Percentiles rank a stretch among this genome's conserved stretches.
Evolutionary conservation across 305 asterid species (phyloP).

Genomic region (Withania somnifera): DNA sequence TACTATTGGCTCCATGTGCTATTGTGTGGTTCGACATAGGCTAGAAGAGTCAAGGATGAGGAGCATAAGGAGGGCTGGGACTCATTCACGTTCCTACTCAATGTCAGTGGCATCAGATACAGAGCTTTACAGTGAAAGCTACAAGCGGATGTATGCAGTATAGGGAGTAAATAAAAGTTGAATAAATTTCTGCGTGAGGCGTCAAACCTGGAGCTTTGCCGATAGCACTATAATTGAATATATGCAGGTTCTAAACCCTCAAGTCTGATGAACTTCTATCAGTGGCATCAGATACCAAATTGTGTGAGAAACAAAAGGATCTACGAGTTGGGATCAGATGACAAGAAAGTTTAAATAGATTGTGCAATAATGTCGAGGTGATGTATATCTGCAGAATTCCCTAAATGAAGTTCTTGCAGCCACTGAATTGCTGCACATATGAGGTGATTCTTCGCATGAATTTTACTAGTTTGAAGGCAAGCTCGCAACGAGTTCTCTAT

Average conservation of each 20-base stretch:
- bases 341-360: neutral
- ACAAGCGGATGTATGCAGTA: constrained; percentile 82
- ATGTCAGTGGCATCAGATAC: constrained; percentile 57
- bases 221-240: neutral
- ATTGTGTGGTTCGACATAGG: constrained; percentile 69
- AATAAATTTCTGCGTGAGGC: neutral
- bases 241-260: neutral
- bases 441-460: neutral
- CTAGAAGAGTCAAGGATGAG: constrained; percentile 78
- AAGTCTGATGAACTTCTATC: neutral
- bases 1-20: constrained; percentile 87
- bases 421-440: neutral
- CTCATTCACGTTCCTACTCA: constrained; percentile 64
- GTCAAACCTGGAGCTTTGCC: neutral
- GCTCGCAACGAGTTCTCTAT: neutral
- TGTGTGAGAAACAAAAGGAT: neutral
- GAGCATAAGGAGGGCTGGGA: constrained; percentile 36
- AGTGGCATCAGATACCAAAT: neutral
- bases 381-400: neutral
- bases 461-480: neutral
- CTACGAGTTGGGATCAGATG: neutral
- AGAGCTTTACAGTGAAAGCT: constrained; percentile 52
- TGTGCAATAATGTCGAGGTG: neutral
- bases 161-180: constrained; percentile 15
- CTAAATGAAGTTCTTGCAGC: neutral